Percentiles rank a stretch among this genome's conserved stretches.
These are phyloP conservation scores for Akanthomyces muscarius DNA, from an alignment of 2,329 filamentous ascomycete species.

Conservation along the genomic window DNA sequence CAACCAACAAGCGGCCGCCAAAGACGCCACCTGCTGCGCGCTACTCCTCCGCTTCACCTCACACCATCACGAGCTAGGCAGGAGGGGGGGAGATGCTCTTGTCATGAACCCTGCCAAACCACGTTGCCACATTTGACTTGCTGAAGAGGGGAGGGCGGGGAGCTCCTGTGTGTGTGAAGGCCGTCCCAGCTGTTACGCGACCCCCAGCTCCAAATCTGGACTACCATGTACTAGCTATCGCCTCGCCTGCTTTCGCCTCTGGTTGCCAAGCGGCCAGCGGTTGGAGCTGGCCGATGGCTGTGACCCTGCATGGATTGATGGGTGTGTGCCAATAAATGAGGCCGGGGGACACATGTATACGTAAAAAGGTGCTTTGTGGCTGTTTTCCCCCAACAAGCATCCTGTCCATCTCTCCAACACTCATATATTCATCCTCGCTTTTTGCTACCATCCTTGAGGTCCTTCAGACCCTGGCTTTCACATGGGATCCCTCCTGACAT, in stretches of 20 bases:
- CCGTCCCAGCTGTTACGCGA: not conserved
- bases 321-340: not conserved
- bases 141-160: not conserved
- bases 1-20: constrained; percentile 9
- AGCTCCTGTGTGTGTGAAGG: not conserved
- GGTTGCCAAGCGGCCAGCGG: constrained; percentile 1
- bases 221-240: not conserved
- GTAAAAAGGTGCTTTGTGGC: not conserved
- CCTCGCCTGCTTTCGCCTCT: not conserved
- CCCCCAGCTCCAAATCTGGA: not conserved
- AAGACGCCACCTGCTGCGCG: constrained; percentile 8
- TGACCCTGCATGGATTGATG: not conserved
- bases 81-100: not conserved
- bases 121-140: not conserved
- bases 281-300: not conserved
- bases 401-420: not conserved
- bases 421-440: not conserved
- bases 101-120: constrained; percentile 3
- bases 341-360: not conserved
- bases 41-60: not conserved
- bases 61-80: constrained; percentile 2
- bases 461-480: not conserved
- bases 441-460: not conserved
- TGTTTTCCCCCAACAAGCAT: not conserved
- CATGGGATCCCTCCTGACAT: not conserved